Base-by-base conservation (phyloP, 768 basidiomycete genomes). In the Mycena maculata region DNA sequence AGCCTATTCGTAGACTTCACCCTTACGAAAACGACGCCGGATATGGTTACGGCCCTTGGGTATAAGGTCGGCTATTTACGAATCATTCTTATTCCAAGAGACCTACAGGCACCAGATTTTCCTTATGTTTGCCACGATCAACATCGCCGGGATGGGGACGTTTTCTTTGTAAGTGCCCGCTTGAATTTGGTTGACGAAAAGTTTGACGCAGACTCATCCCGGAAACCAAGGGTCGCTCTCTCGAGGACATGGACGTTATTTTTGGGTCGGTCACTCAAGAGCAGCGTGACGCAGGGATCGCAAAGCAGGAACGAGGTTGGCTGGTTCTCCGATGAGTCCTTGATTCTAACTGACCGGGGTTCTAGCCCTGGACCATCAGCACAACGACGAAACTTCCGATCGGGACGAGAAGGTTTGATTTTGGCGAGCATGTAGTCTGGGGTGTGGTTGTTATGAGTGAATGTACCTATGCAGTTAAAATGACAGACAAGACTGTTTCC, bases 121-220 rank as follows among this genome's bases (percentile, higher is more conserved):
- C 81, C 77, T 93, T 72, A 87, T 92, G 85, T 93, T 93, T 73
- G 92, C 82, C 2, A 81, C 91, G 25, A 85, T 94, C 77, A 92
- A 94, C 77, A 81, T 93, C 42, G 86, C 81, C 36, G 92, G 85
- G 20, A 90, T 92, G 89, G 88, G 80, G 31, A 75, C 82, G 15
- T 93, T 94, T 76, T 80, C 91, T 0, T 74, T 90, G 89, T 92
- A 66, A 72, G 85, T 77, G 7, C 13, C 25, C 31, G 18, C 30
- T 33, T 30, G 44, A 4, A 25, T n/a, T 4, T 9, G 10, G 3
- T 41, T 11, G 33, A 3, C 33, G 42, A 52, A 30, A 39, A 38
- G 33, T 13, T 15, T 2, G 11, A 15, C 33, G 30, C 47, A 88
- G 87, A 4, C 56, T 88, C 50, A 85, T 90, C 58, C 89, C 88